Percentiles rank a stretch among this genome's conserved stretches.
Evolutionary conservation across 208 protist genomes (phyloP).

Genomic region (Acanthamoeba triangularis): DNA sequence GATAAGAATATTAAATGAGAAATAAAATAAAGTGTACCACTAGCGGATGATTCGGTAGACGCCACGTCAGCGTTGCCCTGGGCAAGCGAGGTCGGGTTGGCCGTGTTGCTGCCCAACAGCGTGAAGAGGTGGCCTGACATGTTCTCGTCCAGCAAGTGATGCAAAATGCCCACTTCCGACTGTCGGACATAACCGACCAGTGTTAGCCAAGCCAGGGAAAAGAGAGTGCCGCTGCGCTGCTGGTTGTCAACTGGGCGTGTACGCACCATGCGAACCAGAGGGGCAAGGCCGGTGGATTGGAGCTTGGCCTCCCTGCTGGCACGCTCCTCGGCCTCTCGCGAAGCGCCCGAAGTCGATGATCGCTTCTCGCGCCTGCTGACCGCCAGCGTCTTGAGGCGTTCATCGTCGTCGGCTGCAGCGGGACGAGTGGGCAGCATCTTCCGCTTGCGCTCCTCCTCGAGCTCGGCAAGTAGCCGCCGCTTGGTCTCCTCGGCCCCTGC

Average conservation of each 20-base stretch:
- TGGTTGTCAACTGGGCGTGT: not conserved
- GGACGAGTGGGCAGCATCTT: not conserved
- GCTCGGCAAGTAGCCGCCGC: not conserved
- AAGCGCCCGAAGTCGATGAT: not conserved
- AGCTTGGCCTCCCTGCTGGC: not conserved
- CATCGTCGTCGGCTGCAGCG: not conserved
- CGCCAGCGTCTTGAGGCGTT: not conserved
- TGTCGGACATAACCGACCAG: not conserved
- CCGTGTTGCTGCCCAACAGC: not conserved
- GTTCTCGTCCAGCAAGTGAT: not conserved
- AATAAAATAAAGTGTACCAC: not conserved
- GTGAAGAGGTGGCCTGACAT: not conserved
- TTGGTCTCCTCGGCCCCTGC: not conserved
- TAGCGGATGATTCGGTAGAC: not conserved
- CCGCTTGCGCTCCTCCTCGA: not conserved
- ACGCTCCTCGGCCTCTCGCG: not conserved
- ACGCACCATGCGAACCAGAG: not conserved
- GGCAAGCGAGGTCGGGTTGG: not conserved
- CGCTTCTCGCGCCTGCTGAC: not conserved
- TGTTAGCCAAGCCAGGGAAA: not conserved
- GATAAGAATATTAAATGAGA: not conserved
- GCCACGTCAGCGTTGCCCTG: not conserved
- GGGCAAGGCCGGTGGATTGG: not conserved
- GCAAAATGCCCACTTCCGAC: slow-evolving; percentile 8
- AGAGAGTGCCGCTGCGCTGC: not conserved